A percentile compares a stretch with the other conserved stretches of the same genome.
phyloP scores from a whole-genome alignment of 2,329 filamentous ascomycete species.

The Fusarium pininemorale region DNA sequence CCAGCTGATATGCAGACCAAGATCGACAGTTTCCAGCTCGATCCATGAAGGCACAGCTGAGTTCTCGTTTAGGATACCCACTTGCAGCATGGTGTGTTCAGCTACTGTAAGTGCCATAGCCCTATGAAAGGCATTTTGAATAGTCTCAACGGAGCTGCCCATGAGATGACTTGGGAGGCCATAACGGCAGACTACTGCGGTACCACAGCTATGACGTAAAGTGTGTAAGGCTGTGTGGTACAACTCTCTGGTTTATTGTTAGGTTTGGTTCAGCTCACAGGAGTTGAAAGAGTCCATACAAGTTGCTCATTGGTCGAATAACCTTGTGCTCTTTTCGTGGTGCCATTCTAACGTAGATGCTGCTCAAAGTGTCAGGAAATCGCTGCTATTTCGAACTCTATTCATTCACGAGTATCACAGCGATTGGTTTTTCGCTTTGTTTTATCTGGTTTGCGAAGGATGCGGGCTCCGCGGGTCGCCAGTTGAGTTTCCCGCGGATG shows the following conservation, averaged over 20 bases:
- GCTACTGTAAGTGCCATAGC: constrained; percentile 31
- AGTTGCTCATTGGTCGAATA: constrained; percentile 34
- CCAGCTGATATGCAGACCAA: constrained; percentile 28
- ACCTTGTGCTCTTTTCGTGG: constrained; percentile 1
- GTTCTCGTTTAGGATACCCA: constrained; percentile 31
- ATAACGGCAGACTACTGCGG: constrained; percentile 23
- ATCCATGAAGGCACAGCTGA: constrained; percentile 33
- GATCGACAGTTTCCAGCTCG: constrained; percentile 14
- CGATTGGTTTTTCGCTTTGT: neutral
- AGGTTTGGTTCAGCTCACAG: neutral
- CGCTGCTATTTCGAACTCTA: neutral
- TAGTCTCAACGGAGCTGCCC: neutral
- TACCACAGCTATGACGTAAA: constrained; percentile 32
- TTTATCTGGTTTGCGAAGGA: constrained; percentile 11
- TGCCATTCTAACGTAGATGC: constrained; percentile 5
- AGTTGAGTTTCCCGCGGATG: constrained; percentile 14
- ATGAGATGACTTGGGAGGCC: constrained; percentile 13
- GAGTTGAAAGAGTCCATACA: constrained; percentile 14
- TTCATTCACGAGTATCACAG: neutral
- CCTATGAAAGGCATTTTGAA: constrained; percentile 7
- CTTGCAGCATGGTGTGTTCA: constrained; percentile 32
- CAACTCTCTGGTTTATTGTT: constrained; percentile 16
- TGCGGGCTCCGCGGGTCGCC: constrained; percentile 24
- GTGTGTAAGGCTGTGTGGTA: constrained; percentile 31
- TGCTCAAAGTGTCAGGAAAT: neutral